These are phyloP conservation scores for Tetracentron sinense DNA, from an alignment of 164 flowering plant species.

Conservation along the genomic window DNA sequence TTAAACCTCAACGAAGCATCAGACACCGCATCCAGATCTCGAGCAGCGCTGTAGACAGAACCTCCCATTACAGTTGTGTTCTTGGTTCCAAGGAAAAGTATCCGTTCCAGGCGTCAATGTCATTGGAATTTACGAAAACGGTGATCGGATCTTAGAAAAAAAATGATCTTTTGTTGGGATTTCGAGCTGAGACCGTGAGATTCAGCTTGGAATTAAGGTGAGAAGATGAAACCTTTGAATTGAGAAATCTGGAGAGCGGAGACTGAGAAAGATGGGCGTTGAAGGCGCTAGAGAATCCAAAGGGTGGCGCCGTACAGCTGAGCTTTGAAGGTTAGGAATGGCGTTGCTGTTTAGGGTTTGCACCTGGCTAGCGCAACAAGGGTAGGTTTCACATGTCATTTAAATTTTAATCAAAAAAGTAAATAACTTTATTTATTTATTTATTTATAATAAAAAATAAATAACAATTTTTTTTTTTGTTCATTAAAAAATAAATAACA, in stretches of 20 bases:
- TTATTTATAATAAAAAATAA: too few species aligned
- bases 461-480: too few species aligned
- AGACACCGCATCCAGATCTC: slow-evolving; percentile 33
- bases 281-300: slow-evolving; percentile 57
- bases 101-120: slow-evolving; percentile 36
- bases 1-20: slow-evolving; percentile 25
- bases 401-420: too few species aligned
- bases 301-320: slow-evolving; percentile 27
- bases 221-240: slow-evolving; percentile 35
- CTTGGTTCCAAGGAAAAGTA: slow-evolving; percentile 21
- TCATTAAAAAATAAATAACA: too few species aligned
- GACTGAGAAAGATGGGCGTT: slow-evolving; percentile 48
- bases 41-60: slow-evolving; percentile 1
- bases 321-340: slow-evolving; percentile 21
- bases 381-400: slow-evolving; percentile 41
- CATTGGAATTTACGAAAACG: slow-evolving; percentile 20
- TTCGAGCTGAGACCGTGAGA: slow-evolving; percentile 43
- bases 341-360: slow-evolving; percentile 3
- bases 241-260: slow-evolving; percentile 35
- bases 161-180: slow-evolving; percentile 47
- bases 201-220: slow-evolving; percentile 42
- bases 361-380: slow-evolving; percentile 37
- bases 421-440: too few species aligned
- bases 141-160: slow-evolving; percentile 40
- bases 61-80: slow-evolving; percentile 26